Base-by-base conservation (phyloP, 1,284 basidiomycete genomes). In the Fomitiporia mediterranea region DNA sequence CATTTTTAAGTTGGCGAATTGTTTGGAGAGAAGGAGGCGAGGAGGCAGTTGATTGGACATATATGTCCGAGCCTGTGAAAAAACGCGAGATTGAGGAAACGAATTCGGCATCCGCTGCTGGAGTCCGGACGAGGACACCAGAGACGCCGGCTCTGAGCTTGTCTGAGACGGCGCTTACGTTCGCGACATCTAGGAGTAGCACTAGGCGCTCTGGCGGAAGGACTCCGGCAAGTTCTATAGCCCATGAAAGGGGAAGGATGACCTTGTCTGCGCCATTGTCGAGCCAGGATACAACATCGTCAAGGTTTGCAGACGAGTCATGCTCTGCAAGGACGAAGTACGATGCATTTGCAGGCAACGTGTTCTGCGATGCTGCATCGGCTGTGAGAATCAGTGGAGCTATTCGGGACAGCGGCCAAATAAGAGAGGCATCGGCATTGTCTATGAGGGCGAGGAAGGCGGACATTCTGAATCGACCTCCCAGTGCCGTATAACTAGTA, bases 241-340 rank as follows among this genome's bases (percentile, higher is more conserved):
- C 83, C 62, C 81, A 79, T 1, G 79, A 67, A 32, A 85, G 75
- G 7, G 89, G 79, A 0, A 92, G 73, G 34, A 94, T 83, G 64
- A 92, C 76, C 66, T 91, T 93, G 64, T 85, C 79, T 1, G 84
- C 82, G 25, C 94, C 91, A 25, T 74, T 70, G 69, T 96, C 89
- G 34, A 96, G 79, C 72, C 79, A 78, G 21, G 79, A 70, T 56
- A 86, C 74, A 59, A 91, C 74, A 44, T 85, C 74, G 59, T 86
- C 81, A 11, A 78, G 51, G 61, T 78, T 73, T 44, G 75, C 65
- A 21, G 80, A 69, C 34, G 72, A 62, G 59, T 72, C 70, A 53
- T 79, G 70, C 57, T 86, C 82, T 54, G 86, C 74, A 52, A 89
- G 77, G 49, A 93, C 69, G 62, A 78, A 81, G 66, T 76, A 76